These are phyloP conservation scores for Schwanniomyces sp. DNA, from an alignment of 805 yeast genomes.

Conservation along the genomic window DNA sequence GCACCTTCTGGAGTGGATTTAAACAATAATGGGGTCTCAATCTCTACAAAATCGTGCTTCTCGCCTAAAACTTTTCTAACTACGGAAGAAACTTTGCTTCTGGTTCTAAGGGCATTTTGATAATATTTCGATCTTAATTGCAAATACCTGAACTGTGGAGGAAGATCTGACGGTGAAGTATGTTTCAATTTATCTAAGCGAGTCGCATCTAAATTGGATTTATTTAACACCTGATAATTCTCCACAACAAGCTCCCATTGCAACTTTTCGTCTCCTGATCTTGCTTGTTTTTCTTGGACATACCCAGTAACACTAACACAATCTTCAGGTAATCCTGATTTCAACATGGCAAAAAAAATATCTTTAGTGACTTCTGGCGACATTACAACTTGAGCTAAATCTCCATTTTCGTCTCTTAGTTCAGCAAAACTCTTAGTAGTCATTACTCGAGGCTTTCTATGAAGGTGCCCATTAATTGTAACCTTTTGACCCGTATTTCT, in stretches of 20 bases:
- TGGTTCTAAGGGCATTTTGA: constrained; percentile 54
- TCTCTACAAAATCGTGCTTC: constrained; percentile 60
- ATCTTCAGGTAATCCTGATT: constrained; percentile 65
- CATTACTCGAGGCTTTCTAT: constrained; percentile 67
- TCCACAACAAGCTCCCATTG: constrained; percentile 61
- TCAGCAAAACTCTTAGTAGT: constrained; percentile 73
- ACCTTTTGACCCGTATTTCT: constrained; percentile 23
- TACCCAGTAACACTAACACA: constrained; percentile 66
- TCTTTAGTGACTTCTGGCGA: constrained; percentile 42
- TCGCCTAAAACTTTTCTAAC: constrained; percentile 42
- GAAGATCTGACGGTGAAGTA: constrained; percentile 53
- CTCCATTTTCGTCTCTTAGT: constrained; percentile 73
- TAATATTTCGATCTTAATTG: constrained; percentile 65
- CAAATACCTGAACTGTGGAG: constrained; percentile 77
- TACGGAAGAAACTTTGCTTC: constrained; percentile 55
- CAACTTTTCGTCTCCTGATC: constrained; percentile 13
- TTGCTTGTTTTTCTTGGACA: constrained; percentile 33
- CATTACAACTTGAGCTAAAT: constrained; percentile 50
- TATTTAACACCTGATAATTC: constrained; percentile 57
- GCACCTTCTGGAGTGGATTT: constrained; percentile 99
- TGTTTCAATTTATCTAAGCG: constrained; percentile 63
- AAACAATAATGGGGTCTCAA: constrained; percentile 91
- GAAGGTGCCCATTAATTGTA: constrained; percentile 80
- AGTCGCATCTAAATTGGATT: constrained; percentile 63
- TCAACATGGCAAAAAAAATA: constrained; percentile 37